A percentile compares a stretch with the other conserved stretches of the same genome.
These are phyloP conservation scores for Kodamaea nitidulidarum DNA, from an alignment of 805 yeast genomes.

Conservation along the genomic window DNA sequence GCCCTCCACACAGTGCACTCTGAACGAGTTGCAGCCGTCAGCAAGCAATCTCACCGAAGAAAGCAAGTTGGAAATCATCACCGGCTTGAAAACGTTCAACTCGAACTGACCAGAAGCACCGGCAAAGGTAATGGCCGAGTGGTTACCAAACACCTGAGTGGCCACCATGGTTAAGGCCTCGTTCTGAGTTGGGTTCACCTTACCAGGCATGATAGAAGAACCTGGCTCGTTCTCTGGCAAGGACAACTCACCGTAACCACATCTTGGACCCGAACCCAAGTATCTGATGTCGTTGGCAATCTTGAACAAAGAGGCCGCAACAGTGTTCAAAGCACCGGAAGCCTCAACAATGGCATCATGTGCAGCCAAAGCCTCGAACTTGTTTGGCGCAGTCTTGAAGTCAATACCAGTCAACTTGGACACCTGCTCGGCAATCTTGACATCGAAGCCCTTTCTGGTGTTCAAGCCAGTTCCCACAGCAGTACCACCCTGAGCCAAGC, in stretches of 20 bases:
- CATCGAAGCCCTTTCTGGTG: constrained; percentile 88
- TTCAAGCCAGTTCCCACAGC: constrained; percentile 99
- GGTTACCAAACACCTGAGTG: constrained; percentile 96
- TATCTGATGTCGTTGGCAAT: constrained; percentile 98
- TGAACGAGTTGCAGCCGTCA: constrained; percentile 87
- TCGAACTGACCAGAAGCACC: constrained; percentile 99
- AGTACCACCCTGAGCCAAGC: constrained; percentile 98
- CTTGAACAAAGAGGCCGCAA: constrained; percentile 90
- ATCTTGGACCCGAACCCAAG: constrained; percentile 98
- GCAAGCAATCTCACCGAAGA: constrained; percentile 83
- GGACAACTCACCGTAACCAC: constrained; percentile 95
- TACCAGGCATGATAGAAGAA: constrained; percentile 99
- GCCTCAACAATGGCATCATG: constrained; percentile 98
- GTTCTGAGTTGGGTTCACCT: constrained; percentile 98
- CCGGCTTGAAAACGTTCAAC: constrained; percentile 96
- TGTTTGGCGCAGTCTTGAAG: constrained; percentile 95
- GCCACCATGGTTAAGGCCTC: constrained; percentile 99
- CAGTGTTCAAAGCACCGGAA: constrained; percentile 93
- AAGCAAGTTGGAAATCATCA: constrained; percentile 85
- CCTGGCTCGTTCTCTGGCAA: constrained; percentile 99
- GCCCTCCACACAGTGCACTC: constrained; percentile 92
- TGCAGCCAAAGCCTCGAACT: constrained; percentile 98
- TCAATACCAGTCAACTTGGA: constrained; percentile 81
- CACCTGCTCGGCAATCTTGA: constrained; percentile 81
- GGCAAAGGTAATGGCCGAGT: constrained; percentile 90